These are phyloP conservation scores for Leishmania aethiopica DNA, from an alignment of 208 protist species.

Conservation along the genomic window DNA sequence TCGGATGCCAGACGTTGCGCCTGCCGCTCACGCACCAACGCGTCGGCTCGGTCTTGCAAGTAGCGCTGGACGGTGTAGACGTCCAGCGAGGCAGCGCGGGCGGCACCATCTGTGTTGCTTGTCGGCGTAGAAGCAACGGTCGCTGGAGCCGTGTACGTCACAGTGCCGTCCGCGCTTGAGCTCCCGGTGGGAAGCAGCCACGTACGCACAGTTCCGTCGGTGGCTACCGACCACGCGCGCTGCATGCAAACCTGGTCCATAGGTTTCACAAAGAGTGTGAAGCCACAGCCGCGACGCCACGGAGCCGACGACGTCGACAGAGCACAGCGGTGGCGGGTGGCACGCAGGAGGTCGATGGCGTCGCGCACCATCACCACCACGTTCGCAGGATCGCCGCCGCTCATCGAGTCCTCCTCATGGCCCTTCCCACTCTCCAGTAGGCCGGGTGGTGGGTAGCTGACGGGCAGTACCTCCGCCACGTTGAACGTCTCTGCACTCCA, in stretches of 20 bases:
- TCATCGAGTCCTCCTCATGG: background rate
- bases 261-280: constrained; percentile 44
- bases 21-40: constrained; percentile 23
- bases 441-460: constrained; percentile 43
- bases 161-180: background rate
- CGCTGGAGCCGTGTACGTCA: background rate
- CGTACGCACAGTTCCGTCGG: constrained; percentile 61
- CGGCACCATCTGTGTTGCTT: background rate
- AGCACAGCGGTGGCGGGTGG: constrained; percentile 9
- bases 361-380: constrained; percentile 26
- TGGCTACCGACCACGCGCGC: constrained; percentile 51
- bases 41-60: constrained; percentile 37
- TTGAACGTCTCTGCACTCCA: constrained; percentile 37
- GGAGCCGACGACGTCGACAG: background rate
- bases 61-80: constrained; percentile 35
- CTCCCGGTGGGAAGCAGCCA: constrained; percentile 45
- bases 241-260: constrained; percentile 50
- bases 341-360: constrained; percentile 32
- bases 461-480: constrained; percentile 36
- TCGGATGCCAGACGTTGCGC: constrained; percentile 16
- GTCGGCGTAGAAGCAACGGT: background rate
- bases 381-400: background rate
- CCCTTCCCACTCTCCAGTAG: background rate
- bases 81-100: constrained; percentile 12
- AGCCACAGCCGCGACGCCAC: constrained; percentile 15